Evolutionary conservation across 2,329 filamentous ascomycete species (phyloP), one percentile per base, ranked within the genome.

Genomic region (Pseudogymnoascus pannorum): DNA sequence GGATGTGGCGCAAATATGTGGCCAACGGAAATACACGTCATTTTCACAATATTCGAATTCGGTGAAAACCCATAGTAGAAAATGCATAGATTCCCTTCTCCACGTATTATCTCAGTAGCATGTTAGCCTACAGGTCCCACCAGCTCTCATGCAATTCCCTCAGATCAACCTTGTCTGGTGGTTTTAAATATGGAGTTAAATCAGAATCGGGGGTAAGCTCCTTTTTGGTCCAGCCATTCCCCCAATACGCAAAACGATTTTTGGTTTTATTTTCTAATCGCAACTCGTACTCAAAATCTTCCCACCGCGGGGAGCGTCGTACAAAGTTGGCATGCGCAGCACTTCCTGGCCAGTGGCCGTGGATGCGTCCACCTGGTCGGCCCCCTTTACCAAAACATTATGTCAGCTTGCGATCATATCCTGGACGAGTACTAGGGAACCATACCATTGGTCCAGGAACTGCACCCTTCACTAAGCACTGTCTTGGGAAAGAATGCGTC

Each of bases 341-440:
- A 65, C 84, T 87, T 0, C 87, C 87, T 0, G 87, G 88, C 82
- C 87, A 91, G 5, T 88, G 69, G 0, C 86, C 87, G 64, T 88
- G 85, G 22, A 91, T 84, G 3, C 86, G 75, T 0, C 78, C 81
- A 0, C 86, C 87, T 0, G 86, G 81, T 5, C 74, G 74, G 0
- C 84, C 84, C 14, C 44, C 44, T 51, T 51, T 14, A 48, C 12
- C 5, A n/a, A 22, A 48, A 16, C n/a, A 29, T 16, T 5, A 16
- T 11, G 44, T 51, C 4, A 51, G 44, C 3, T 1, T 51, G 14
- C 11, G 44, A 3, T 16, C 1, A 12, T 14, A 29, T 29, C 22
- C 3, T 16, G 14, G 9, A 6, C 33, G 12, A 36, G 12, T 14
- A 16, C 14, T 51, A 51, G 44, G 24, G 14, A 7, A 29, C 9